Evolutionary conservation across 176 grass and related monocot species (phyloP).

Genomic region (Calamus simplicifolius): DNA sequence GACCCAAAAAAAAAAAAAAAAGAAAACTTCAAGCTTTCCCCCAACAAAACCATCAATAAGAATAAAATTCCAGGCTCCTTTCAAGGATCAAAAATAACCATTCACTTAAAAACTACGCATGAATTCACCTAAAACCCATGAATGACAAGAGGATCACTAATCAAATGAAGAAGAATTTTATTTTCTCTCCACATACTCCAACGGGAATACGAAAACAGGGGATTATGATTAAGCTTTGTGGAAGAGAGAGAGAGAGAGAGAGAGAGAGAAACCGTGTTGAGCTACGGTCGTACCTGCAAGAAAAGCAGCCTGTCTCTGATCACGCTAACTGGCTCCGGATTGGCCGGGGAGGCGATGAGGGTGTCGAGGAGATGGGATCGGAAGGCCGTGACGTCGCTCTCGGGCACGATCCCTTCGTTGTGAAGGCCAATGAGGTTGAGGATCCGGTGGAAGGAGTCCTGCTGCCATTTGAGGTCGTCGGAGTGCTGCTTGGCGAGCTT

Average conservation of each 20-base stretch:
- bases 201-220: too few relatives aligned
- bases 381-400: constrained; percentile 63
- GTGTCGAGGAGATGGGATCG: constrained; percentile 50
- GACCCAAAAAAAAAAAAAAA: background rate
- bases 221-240: too few relatives aligned
- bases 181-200: too few relatives aligned
- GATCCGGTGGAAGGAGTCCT: constrained; percentile 91
- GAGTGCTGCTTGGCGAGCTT: constrained; percentile 46
- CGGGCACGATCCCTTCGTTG: constrained; percentile 78
- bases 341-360: constrained; percentile 37
- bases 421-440: constrained; percentile 73
- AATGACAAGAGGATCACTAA: too few relatives aligned
- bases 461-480: constrained; percentile 89
- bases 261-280: too few relatives aligned
- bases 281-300: constrained; percentile 42
- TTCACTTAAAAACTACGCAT: too few relatives aligned
- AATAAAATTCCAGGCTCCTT: background rate
- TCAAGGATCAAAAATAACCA: too few relatives aligned
- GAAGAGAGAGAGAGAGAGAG: too few relatives aligned
- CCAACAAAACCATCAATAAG: too few relatives aligned
- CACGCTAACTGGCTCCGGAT: constrained; percentile 44
- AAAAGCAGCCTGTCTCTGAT: constrained; percentile 86
- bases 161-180: too few relatives aligned
- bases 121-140: too few relatives aligned
- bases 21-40: too few relatives aligned